Evolutionary conservation across 2,329 filamentous ascomycete genomes (phyloP).

Genomic region (Aureobasidium sp.): DNA sequence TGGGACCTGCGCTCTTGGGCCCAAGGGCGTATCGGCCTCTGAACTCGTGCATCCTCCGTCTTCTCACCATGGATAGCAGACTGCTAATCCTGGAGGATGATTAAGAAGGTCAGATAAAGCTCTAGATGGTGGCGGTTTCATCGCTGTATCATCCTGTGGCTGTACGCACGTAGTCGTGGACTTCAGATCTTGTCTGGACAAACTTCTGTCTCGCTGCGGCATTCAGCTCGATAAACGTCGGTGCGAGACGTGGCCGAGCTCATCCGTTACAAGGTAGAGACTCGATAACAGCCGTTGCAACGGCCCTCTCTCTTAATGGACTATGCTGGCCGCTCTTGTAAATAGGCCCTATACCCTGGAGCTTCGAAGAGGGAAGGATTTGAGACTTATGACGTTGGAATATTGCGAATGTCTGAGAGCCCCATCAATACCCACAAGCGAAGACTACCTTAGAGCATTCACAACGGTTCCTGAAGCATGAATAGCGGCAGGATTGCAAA

Average conservation of each 20-base stretch:
- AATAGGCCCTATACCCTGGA: not conserved
- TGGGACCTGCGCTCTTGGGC: not conserved
- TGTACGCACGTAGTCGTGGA: not conserved
- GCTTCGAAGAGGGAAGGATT: constrained; percentile 1
- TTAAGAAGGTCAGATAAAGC: not conserved
- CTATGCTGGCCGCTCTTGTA: not conserved
- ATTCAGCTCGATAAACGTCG: not conserved
- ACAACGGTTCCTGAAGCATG: not conserved
- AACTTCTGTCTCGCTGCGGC: not conserved
- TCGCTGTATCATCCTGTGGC: not conserved
- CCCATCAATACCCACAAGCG: not conserved
- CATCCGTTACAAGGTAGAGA: not conserved
- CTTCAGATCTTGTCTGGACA: constrained; percentile 1
- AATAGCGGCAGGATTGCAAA: not conserved
- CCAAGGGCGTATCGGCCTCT: not conserved
- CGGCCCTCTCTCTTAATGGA: not conserved
- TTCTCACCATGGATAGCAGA: not conserved
- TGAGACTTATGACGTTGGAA: constrained; percentile 9
- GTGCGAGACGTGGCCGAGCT: not conserved
- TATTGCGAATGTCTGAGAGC: constrained; percentile 14
- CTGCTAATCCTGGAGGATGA: not conserved
- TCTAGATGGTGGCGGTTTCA: constrained; percentile 3
- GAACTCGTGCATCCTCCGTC: not conserved
- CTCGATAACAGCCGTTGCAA: constrained; percentile 5
- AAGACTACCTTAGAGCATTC: not conserved